Evolutionary conservation across 2,329 filamentous ascomycete species (phyloP), one percentile per base, ranked within the genome.

Genomic region (Claviceps lovelessii): DNA sequence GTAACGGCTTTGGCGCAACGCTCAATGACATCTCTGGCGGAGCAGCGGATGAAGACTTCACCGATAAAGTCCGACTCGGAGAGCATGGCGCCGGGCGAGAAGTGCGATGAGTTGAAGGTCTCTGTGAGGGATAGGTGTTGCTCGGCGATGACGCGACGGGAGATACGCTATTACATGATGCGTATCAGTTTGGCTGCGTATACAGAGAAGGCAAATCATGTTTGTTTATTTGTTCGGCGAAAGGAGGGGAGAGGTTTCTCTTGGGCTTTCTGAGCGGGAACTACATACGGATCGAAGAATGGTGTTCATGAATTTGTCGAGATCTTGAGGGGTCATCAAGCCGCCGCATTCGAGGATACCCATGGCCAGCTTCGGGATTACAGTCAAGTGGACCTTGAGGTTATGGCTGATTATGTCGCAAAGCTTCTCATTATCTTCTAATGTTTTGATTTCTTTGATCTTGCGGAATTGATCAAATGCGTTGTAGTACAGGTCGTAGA

Each of bases 81-180:
- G 44, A 85, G 78, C 60, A 85, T 85, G 3, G 86, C 83, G 58
- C 89, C 82, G 0, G 89, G 87, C 55, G 90, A 91, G 73, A 95
- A 90, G 81, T 88, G 90, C 2, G 88, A 85, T 0, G 88, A 87
- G 68, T 93, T 85, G 73, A 90, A 97, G 1, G 90, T 96, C 61
- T 97, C 90, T 5, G 90, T 95, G 19, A 98, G 78, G 10, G 93
- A 90, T 42, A 98, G 81, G 66, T 98, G 93, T 65, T 98, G 93
- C 70, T 98, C 93, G 39, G 93, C 93, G 65, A 98, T 98, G 60
- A 97, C 93, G 58, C 94, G 83, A 57, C 93, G 84, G 48, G 90
- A 96, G 61, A 98, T 98, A 57, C 93, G 82, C 87, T 93, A 61
- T 28, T 29, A 45, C 33, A 17, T 37, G 23, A 23, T 35, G 15